Evolutionary conservation across 345 rosid genomes (phyloP).

Genomic region (Eucalyptus albens): DNA sequence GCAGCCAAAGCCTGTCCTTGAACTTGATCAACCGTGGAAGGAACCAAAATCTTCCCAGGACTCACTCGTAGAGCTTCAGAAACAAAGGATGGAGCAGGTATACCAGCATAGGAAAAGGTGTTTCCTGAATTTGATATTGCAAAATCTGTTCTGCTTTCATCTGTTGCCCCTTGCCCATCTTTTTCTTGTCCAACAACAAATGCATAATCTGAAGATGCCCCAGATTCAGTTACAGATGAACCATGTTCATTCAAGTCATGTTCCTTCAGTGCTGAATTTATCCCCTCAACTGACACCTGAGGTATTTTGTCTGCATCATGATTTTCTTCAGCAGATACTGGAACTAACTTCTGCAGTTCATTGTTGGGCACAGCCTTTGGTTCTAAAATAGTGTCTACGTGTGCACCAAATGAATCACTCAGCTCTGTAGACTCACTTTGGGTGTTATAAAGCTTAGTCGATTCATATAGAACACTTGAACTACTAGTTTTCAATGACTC

Average conservation of each 20-base stretch:
- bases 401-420: conserved; percentile 19
- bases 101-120: conserved; percentile 46
- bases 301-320: conserved; percentile 12
- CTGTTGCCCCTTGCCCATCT: conserved; percentile 13
- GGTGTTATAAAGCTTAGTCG: conserved; percentile 1
- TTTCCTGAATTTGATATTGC: conserved; percentile 18
- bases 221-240: conserved; percentile 10
- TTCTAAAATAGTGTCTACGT: conserved; percentile 15
- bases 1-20: conserved; percentile 88
- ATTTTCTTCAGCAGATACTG: conserved; percentile 16
- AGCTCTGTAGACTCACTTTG: conserved; percentile 9
- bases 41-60: conserved; percentile 80
- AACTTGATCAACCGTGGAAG: conserved; percentile 72
- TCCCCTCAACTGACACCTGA: conserved; percentile 7
- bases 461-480: conserved; percentile 4
- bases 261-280: conserved; percentile 22
- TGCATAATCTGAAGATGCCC: conserved; percentile 17
- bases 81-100: conserved; percentile 80
- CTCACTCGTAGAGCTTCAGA: conserved; percentile 49
- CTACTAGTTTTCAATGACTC: background rate
- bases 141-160: conserved; percentile 6
- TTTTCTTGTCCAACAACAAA: conserved; percentile 12
- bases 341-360: conserved; percentile 3
- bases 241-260: conserved; percentile 12
- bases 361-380: conserved; percentile 11